Conservation (phyloP, 768 basidiomycete genomes). For the Trametes villosa region DNA sequence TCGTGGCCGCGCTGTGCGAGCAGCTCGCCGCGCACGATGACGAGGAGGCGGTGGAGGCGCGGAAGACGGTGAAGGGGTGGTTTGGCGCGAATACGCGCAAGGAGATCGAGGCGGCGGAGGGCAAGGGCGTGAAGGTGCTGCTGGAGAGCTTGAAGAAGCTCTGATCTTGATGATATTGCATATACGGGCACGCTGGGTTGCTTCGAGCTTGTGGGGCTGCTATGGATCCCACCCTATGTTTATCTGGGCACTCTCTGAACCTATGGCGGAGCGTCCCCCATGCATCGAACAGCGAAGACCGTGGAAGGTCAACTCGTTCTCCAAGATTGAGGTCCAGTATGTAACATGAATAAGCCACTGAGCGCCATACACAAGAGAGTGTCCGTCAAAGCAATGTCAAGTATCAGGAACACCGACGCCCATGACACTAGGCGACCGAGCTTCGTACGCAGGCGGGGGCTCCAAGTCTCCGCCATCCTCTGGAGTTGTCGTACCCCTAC, state of each 20-base stretch:
- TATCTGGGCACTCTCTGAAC: no score
- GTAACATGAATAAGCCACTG: no score
- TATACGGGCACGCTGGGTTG: no score
- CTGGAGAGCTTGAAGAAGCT: conserved; percentile 55
- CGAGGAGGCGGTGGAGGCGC: conserved; percentile 45
- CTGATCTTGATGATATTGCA: no score
- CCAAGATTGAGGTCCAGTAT: no score
- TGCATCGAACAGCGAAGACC: no score
- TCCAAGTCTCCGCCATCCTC: not conserved
- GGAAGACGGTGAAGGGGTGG: conserved; percentile 56
- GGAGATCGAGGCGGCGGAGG: conserved; percentile 55
- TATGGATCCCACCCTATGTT: no score
- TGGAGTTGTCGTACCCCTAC: no score
- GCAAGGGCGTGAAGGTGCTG: conserved; percentile 75
- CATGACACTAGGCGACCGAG: not conserved
- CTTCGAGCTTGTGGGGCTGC: no score
- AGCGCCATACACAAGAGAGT: no score
- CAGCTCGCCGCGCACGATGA: conserved; percentile 35
- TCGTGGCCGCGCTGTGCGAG: conserved; percentile 74
- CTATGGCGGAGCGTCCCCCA: no score
- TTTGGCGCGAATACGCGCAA: conserved; percentile 54
- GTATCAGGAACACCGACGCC: not conserved
- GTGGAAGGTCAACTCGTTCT: no score
- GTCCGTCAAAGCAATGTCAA: not conserved
- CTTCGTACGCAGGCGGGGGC: not conserved